These are phyloP conservation scores for Daedaleopsis sinensis DNA, from an alignment of 768 basidiomycete genomes.

Conservation along the genomic window DNA sequence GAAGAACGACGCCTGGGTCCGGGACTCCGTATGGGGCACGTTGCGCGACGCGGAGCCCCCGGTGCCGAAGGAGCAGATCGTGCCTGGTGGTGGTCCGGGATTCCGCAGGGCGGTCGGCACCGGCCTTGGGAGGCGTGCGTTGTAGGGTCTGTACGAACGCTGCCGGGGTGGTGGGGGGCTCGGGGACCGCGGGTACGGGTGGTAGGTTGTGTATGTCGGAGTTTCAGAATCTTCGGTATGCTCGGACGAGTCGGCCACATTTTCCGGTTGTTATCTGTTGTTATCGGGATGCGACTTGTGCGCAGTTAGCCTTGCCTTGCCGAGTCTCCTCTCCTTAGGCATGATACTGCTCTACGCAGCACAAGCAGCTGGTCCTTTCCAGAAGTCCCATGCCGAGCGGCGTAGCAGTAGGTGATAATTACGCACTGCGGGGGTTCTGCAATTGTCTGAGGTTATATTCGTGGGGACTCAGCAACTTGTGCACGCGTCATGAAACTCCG, in stretches of 20 bases:
- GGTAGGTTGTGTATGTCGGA: background rate
- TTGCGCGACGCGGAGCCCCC: conserved; percentile 7
- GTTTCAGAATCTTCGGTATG: background rate
- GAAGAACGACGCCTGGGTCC: conserved; percentile 9
- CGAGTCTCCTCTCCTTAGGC: background rate
- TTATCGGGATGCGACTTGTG: background rate
- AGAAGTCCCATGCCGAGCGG: too few relatives aligned
- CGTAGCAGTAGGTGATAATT: too few relatives aligned
- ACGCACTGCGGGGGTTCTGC: too few relatives aligned
- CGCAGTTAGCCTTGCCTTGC: background rate
- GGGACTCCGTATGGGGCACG: conserved; percentile 11
- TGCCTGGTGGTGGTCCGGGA: conserved; percentile 5
- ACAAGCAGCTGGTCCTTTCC: too few relatives aligned
- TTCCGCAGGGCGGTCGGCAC: conserved; percentile 4
- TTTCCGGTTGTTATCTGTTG: background rate
- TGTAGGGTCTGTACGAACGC: background rate
- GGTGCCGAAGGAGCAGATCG: conserved; percentile 10
- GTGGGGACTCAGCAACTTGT: too few relatives aligned
- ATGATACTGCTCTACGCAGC: too few relatives aligned
- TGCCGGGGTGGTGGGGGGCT: background rate
- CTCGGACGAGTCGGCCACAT: background rate
- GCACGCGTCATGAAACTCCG: too few relatives aligned
- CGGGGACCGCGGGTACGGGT: background rate
- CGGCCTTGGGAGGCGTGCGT: background rate
- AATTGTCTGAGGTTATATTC: too few relatives aligned